Conservation (phyloP, 768 basidiomycete genomes). For the Sistotremastrum suecicum region DNA sequence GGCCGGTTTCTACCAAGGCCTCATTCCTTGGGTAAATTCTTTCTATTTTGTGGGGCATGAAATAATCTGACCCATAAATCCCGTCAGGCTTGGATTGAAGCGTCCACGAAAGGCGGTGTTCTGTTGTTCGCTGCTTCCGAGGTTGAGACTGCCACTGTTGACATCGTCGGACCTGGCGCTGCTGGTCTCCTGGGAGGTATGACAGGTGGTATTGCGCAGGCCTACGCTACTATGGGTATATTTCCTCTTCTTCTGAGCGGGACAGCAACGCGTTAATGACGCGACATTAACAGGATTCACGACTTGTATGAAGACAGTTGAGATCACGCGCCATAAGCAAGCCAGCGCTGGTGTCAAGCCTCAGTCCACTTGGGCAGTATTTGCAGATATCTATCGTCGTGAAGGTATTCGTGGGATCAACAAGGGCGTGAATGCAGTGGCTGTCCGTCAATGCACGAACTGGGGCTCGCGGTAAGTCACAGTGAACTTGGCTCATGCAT, state of each 20-base stretch:
- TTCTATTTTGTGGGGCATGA: neutral
- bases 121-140: constrained; percentile 94
- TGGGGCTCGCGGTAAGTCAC: constrained; percentile 72
- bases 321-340: constrained; percentile 93
- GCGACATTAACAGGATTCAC: constrained; percentile 59
- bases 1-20: constrained; percentile 88
- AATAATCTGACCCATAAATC: neutral
- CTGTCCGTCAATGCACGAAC: constrained; percentile 84
- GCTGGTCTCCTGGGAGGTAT: constrained; percentile 93
- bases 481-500: neutral
- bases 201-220: constrained; percentile 94
- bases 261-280: neutral
- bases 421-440: constrained; percentile 96
- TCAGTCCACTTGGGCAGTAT: constrained; percentile 87
- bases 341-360: constrained; percentile 73
- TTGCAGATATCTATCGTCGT: constrained; percentile 83
- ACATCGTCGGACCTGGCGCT: constrained; percentile 56
- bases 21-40: constrained; percentile 87
- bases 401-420: constrained; percentile 95
- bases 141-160: constrained; percentile 57
- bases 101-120: constrained; percentile 95
- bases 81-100: constrained; percentile 93
- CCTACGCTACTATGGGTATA: constrained; percentile 99
- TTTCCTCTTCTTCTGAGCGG: constrained; percentile 1
- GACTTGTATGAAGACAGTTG: constrained; percentile 99